Percentiles rank a stretch among this genome's conserved stretches.
These are phyloP conservation scores for Spiromastix sp. DNA, from an alignment of 2,329 filamentous ascomycete species.

Conservation along the genomic window DNA sequence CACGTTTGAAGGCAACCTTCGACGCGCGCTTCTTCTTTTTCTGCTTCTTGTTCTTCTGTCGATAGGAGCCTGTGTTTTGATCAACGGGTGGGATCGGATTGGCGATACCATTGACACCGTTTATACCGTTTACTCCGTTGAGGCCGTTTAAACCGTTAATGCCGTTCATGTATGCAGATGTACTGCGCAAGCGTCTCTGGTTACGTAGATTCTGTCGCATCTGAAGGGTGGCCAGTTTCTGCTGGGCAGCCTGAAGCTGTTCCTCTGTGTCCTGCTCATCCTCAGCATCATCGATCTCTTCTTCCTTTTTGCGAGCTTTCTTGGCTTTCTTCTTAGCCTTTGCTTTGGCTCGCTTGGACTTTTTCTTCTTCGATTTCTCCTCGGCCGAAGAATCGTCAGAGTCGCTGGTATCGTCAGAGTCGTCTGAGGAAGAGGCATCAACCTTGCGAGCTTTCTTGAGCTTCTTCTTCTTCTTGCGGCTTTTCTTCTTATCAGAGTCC, in stretches of 20 bases:
- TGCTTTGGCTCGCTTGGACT: slow-evolving; percentile 27
- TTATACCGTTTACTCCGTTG: too few species aligned
- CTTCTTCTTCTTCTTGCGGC: slow-evolving; percentile 5
- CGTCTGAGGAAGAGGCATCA: slow-evolving; percentile 4
- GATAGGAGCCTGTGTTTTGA: slow-evolving; percentile 9
- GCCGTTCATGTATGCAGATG: too few species aligned
- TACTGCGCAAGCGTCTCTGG: too few species aligned
- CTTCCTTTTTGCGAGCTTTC: slow-evolving; percentile 25
- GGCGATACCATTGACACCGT: too few species aligned
- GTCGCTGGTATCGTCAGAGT: slow-evolving; percentile 9
- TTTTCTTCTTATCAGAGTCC: slow-evolving; percentile 8
- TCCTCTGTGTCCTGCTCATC: slow-evolving; percentile 20
- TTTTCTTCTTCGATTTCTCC: slow-evolving; percentile 23
- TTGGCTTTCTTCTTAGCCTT: slow-evolving; percentile 27
- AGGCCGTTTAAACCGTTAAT: too few species aligned
- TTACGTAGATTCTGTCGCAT: slow-evolving; percentile 1
- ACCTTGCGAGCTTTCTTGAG: not conserved
- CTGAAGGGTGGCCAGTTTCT: slow-evolving; percentile 13
- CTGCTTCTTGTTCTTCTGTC: slow-evolving; percentile 20
- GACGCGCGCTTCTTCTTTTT: slow-evolving; percentile 39
- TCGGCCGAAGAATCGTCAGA: slow-evolving; percentile 16
- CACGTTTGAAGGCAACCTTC: slow-evolving; percentile 57
- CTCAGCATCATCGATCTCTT: slow-evolving; percentile 21
- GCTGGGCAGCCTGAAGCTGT: slow-evolving; percentile 16
- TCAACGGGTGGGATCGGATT: not conserved